Evolutionary conservation across 2,329 filamentous ascomycete species (phyloP), one percentile per base, ranked within the genome.

Genomic region (Penicillium thymicola): DNA sequence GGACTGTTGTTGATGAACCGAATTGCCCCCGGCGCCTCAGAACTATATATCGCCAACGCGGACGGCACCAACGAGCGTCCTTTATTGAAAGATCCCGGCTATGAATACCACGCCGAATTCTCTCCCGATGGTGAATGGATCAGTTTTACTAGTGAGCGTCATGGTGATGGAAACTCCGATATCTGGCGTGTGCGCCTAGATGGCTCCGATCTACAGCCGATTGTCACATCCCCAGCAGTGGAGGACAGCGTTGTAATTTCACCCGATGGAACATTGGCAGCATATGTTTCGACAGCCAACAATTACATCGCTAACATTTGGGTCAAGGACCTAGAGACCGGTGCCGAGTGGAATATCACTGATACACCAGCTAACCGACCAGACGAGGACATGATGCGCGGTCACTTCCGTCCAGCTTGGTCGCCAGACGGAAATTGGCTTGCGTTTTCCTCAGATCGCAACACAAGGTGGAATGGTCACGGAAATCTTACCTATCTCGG

Each of bases 361-460:
- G 71, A 76, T 56, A 73, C 67, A 0, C 55, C 61, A 3, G 65
- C 64, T 0, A 63, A 61, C 5, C 60, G 61, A 1, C 64, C 67
- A 21, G 14, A 43, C 10, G 43, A 50, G 23, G 13, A 32, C n/a
- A 51, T 60, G 13, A 72, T 73, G 16, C 67, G 72, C 36, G 72
- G 75, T 6, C 66, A 74, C 58, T 78, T 76, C 58, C 67, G 71
- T 2, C 76, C 76, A 0, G 59, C 63, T 5, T 78, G 75, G 75
- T 76, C 74, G 0, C 75, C 76, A 0, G 68, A 77, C 40, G 75
- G 76, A 21, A 54, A 76, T 52, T 77, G 73, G 72, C 65, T 78
- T 51, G 71, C 67, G 2, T 78, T 78, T 52, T 68, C 68, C 13
- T 78, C 75, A 2, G 75, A 78, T 46, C 70, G 72, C 28, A 77